Evolutionary conservation across 345 rosid species (phyloP).

Genomic region (Gossypium mustelinum): DNA sequence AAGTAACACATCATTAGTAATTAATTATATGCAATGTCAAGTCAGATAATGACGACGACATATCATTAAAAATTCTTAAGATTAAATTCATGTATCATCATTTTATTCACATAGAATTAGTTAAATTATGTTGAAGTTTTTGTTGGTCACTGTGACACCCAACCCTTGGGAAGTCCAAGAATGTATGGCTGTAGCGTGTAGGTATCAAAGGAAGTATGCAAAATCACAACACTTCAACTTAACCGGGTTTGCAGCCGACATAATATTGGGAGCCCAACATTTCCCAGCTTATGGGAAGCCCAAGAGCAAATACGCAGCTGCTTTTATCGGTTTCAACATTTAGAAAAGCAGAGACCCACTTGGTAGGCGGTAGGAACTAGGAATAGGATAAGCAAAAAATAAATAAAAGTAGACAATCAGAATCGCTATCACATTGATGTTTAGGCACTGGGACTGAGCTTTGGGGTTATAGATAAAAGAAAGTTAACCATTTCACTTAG

Average conservation of each 20-base stretch:
- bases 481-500: too few relatives aligned
- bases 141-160: not conserved
- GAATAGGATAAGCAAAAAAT: not conserved
- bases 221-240: not conserved
- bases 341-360: too few relatives aligned
- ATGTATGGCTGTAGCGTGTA: not conserved
- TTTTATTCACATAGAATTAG: too few relatives aligned
- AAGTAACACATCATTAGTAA: too few relatives aligned
- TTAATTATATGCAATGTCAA: too few relatives aligned
- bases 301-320: not conserved
- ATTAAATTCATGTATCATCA: too few relatives aligned
- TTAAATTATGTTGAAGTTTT: not conserved
- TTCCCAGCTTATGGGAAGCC: not conserved
- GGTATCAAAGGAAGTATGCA: not conserved
- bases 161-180: slow-evolving; percentile 8
- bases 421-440: not conserved
- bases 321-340: not conserved
- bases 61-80: too few relatives aligned
- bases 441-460: not conserved
- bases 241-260: not conserved
- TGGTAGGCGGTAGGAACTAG: not conserved
- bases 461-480: too few relatives aligned
- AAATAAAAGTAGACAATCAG: too few relatives aligned
- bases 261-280: not conserved
- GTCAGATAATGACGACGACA: too few relatives aligned